A percentile compares a stretch with the other conserved stretches of the same genome.
Conservation (phyloP, 1,284 basidiomycete genomes). For the Peniophora sp. region DNA sequence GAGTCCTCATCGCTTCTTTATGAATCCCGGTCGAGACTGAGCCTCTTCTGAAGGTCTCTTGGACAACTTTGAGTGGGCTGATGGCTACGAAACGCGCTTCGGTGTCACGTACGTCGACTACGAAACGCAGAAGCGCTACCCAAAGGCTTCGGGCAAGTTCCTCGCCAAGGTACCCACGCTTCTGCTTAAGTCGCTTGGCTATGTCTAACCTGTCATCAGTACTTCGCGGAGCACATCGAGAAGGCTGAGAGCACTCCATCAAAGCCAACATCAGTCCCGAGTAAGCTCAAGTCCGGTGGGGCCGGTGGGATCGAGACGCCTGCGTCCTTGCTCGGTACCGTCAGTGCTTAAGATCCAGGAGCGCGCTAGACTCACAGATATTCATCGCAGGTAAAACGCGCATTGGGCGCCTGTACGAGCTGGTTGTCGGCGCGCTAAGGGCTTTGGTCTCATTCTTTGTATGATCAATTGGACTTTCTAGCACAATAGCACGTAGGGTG, state of each 20-base stretch:
- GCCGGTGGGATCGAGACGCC: background rate
- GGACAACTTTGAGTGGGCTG: conserved; percentile 76
- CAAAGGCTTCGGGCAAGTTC: conserved; percentile 60
- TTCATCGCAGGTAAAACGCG: background rate
- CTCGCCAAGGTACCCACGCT: conserved; percentile 28
- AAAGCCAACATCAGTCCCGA: background rate
- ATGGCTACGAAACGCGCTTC: conserved; percentile 57
- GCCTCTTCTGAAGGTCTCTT: conserved; percentile 35
- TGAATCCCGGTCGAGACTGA: background rate
- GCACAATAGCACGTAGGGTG: background rate
- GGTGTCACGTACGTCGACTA: conserved; percentile 65
- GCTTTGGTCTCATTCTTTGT: background rate
- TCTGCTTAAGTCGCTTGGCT: background rate
- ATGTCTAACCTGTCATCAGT: background rate
- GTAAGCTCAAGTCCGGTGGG: background rate
- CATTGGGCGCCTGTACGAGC: background rate
- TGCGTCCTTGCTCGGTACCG: background rate
- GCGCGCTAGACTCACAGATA: background rate
- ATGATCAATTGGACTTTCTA: background rate
- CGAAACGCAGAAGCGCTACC: conserved; percentile 58
- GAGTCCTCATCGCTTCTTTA: conserved; percentile 9
- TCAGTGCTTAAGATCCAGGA: background rate
- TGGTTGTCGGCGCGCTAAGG: background rate
- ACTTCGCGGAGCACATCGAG: conserved; percentile 6
- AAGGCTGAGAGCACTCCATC: background rate